Conservation (phyloP, 495 filamentous ascomycete genomes). For the Corynascus novoguineensis region DNA sequence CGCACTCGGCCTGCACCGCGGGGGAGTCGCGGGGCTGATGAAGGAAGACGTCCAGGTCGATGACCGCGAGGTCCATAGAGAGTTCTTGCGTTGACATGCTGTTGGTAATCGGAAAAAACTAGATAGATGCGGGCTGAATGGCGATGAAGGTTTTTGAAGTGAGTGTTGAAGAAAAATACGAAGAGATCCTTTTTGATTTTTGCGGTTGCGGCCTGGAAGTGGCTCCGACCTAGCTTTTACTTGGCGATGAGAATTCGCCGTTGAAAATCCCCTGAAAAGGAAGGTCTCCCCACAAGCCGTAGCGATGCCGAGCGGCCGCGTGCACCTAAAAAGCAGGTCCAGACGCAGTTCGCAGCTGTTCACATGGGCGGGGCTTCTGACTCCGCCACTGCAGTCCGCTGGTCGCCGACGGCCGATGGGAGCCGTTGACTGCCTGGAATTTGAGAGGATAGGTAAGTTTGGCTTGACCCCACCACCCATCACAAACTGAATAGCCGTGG, state of each 20-base stretch:
- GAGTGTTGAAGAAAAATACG: too few relatives aligned
- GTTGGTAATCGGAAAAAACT: background rate
- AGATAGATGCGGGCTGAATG: background rate
- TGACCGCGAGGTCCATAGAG: conserved; percentile 48
- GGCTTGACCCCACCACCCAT: background rate
- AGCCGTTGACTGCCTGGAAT: background rate
- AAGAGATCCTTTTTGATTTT: background rate
- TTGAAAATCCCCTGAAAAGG: conserved; percentile 15
- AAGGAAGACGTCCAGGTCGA: conserved; percentile 48
- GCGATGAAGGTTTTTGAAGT: too few relatives aligned
- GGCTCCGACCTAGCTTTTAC: background rate
- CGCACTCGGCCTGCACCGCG: conserved; percentile 41
- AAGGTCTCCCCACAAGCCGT: conserved; percentile 12
- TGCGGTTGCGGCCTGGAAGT: background rate
- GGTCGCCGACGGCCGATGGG: conserved; percentile 16
- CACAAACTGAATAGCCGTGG: background rate
- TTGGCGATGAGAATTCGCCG: conserved; percentile 7
- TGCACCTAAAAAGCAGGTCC: conserved; percentile 12
- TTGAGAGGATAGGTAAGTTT: too few relatives aligned
- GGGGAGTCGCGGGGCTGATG: conserved; percentile 28
- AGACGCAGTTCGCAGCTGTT: background rate
- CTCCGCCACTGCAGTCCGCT: conserved; percentile 5
- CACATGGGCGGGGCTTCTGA: conserved; percentile 1
- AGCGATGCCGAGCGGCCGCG: conserved; percentile 1
- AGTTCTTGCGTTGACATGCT: conserved; percentile 16